Percentiles rank a stretch among this genome's conserved stretches.
Evolutionary conservation across 345 rosid species (phyloP).

Genomic region (Lepidium sativum): DNA sequence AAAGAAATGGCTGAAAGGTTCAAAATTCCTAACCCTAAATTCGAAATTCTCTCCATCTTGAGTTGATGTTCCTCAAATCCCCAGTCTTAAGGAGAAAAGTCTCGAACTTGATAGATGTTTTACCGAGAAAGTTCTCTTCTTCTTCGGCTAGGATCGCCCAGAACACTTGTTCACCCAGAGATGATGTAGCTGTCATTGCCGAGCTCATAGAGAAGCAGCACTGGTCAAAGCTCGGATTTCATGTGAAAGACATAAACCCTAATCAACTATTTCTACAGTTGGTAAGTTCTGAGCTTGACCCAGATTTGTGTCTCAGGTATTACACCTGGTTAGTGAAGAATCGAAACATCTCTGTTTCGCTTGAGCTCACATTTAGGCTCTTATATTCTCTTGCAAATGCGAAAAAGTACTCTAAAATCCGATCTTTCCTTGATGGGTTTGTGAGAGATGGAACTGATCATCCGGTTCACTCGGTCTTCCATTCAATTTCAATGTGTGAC

Average conservation of each 20-base stretch:
- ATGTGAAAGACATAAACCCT: conserved; percentile 29
- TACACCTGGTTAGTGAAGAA: conserved; percentile 49
- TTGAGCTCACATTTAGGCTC: conserved; percentile 40
- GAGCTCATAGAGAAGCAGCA: conserved; percentile 52
- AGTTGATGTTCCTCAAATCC: conserved; percentile 13
- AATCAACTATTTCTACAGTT: conserved; percentile 34
- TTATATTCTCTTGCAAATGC: conserved; percentile 39
- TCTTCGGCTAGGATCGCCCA: neutral
- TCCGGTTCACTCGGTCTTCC: conserved; percentile 49
- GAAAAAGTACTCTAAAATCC: conserved; percentile 47
- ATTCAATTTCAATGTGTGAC: conserved; percentile 46
- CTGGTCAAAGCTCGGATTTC: conserved; percentile 47
- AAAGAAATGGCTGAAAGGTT: neutral
- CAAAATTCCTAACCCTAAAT: neutral
- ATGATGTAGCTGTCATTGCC: conserved; percentile 17
- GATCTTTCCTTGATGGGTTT: conserved; percentile 57
- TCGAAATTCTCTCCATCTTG: conserved; percentile 2
- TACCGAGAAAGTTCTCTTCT: neutral
- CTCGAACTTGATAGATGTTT: neutral
- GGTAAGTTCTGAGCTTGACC: conserved; percentile 43
- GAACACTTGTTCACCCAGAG: neutral
- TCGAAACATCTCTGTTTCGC: conserved; percentile 28
- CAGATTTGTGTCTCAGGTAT: conserved; percentile 49
- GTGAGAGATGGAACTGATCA: conserved; percentile 28
- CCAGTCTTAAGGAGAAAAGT: neutral